Evolutionary conservation across 78 protist species (phyloP).

Genomic region (Dictyostelium brefeldianum): DNA sequence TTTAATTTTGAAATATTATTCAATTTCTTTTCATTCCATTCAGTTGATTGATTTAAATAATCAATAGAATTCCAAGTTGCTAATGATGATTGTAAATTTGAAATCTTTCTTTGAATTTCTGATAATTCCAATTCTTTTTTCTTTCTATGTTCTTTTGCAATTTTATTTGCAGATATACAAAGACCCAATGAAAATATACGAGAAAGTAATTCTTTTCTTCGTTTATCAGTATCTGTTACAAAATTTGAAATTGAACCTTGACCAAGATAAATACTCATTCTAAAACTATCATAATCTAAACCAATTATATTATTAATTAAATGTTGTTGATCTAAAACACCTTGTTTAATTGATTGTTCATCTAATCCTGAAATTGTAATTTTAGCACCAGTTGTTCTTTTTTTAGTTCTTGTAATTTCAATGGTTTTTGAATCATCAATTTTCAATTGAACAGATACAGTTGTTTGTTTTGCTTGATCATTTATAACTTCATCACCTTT

Average conservation of each 20-base stretch:
- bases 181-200: slow-evolving; percentile 55
- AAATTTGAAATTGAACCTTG: slow-evolving; percentile 70
- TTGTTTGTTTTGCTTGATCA: slow-evolving; percentile 8
- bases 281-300: slow-evolving; percentile 66
- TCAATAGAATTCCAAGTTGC: slow-evolving; percentile 43
- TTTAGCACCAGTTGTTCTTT: slow-evolving; percentile 30
- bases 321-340: slow-evolving; percentile 56
- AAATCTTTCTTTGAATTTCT: background rate
- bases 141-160: slow-evolving; percentile 43
- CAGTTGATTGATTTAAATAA: background rate
- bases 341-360: background rate
- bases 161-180: slow-evolving; percentile 57
- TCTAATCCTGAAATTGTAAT: slow-evolving; percentile 31
- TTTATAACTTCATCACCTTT: slow-evolving; percentile 78
- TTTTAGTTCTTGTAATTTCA: slow-evolving; percentile 34
- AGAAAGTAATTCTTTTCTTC: slow-evolving; percentile 58
- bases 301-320: slow-evolving; percentile 47
- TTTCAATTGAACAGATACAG: background rate
- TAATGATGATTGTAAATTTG: slow-evolving; percentile 3
- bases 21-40: background rate
- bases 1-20: background rate
- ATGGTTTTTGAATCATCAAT: slow-evolving; percentile 39
- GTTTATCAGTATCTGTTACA: slow-evolving; percentile 45
- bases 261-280: slow-evolving; percentile 75
- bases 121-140: slow-evolving; percentile 6